Evolutionary conservation across 768 basidiomycete species (phyloP).

Genomic region (Boletellus sp.): DNA sequence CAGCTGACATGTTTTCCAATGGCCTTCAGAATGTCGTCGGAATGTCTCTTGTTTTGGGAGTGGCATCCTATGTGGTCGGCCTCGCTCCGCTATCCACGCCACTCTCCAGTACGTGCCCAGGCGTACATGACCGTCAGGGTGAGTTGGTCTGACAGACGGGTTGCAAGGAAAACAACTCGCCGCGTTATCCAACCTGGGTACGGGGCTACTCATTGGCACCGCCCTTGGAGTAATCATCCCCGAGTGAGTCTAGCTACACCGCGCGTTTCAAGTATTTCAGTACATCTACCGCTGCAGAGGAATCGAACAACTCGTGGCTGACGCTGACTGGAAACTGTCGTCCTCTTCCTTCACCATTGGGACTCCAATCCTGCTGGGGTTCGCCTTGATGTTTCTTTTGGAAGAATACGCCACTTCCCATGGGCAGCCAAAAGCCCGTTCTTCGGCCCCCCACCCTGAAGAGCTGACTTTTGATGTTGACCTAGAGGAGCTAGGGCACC

Average conservation of each 20-base stretch:
- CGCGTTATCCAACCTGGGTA: conserved; percentile 57
- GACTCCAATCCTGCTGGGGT: conserved; percentile 60
- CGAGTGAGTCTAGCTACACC: conserved; percentile 57
- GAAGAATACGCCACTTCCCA: conserved; percentile 60
- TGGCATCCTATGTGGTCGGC: conserved; percentile 63
- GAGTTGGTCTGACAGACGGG: conserved; percentile 25
- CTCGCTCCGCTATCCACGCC: conserved; percentile 71
- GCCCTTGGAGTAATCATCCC: conserved; percentile 91
- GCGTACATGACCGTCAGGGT: conserved; percentile 1
- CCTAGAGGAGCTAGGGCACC: conserved; percentile 53
- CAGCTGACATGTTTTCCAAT: conserved; percentile 20
- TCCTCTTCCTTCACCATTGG: conserved; percentile 56
- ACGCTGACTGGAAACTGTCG: conserved; percentile 30
- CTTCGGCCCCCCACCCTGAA: conserved; percentile 12
- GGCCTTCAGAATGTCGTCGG: conserved; percentile 20
- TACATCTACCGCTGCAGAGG: conserved; percentile 46
- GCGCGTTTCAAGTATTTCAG: background rate
- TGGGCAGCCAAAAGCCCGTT: conserved; percentile 34
- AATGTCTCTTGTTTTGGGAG: conserved; percentile 62
- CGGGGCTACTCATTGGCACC: conserved; percentile 84
- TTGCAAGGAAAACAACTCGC: conserved; percentile 43
- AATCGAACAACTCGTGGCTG: conserved; percentile 54
- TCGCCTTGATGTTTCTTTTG: conserved; percentile 53
- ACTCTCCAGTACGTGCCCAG: conserved; percentile 52
- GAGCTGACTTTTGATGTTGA: conserved; percentile 53